A percentile compares a stretch with the other conserved stretches of the same genome.
Conservation (phyloP, 768 basidiomycete species). For the Boletus coccyginus region DNA sequence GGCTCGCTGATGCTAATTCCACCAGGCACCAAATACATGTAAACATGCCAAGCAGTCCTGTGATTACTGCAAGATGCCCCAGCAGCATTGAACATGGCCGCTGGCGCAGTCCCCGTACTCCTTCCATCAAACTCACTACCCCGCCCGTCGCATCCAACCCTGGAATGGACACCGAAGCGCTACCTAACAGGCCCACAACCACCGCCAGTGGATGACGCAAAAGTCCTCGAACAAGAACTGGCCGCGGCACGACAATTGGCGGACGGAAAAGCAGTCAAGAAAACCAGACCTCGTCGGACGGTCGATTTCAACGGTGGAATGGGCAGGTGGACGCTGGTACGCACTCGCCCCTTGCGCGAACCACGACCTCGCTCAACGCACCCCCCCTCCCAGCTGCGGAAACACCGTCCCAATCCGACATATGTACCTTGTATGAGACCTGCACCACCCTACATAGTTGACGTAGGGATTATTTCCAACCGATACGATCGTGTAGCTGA, state of each 20-base stretch:
- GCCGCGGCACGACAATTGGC: conserved; percentile 68
- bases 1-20: too few species aligned
- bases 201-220: conserved; percentile 74
- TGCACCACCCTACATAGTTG: conserved; percentile 83
- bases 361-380: neutral
- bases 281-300: conserved; percentile 88
- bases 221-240: conserved; percentile 74
- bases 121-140: conserved; percentile 46
- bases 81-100: conserved; percentile 11
- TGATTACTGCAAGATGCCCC: neutral
- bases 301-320: conserved; percentile 93
- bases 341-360: conserved; percentile 24
- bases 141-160: conserved; percentile 37
- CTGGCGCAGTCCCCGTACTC: conserved; percentile 46
- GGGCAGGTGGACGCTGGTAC: conserved; percentile 81
- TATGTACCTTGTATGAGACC: conserved; percentile 80
- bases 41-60: neutral
- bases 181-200: conserved; percentile 70
- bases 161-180: conserved; percentile 75
- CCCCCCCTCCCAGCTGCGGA: conserved; percentile 52
- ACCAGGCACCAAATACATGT: neutral
- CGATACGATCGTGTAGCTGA: conserved; percentile 21
- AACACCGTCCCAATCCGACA: conserved; percentile 73
- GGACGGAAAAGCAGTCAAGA: conserved; percentile 84
- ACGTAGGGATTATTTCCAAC: conserved; percentile 52